Evolutionary conservation across 2,329 filamentous ascomycete species (phyloP), one percentile per base, ranked within the genome.

Genomic region (Zasmidium cellare): DNA sequence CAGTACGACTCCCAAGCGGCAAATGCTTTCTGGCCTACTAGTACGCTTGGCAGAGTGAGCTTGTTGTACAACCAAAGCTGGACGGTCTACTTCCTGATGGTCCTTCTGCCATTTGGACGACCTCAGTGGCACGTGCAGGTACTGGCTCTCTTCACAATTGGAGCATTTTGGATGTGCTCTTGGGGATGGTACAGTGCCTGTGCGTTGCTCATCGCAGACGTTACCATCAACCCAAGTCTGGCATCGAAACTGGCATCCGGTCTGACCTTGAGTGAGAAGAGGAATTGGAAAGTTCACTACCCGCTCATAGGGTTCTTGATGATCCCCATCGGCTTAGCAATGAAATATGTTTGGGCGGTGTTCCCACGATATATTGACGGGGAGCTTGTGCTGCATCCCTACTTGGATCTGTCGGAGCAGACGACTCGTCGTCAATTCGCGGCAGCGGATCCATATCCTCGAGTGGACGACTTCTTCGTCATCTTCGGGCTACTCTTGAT

Each of bases 51-150:
- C 76, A 74, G 73, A 9, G 62, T 79, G 24, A 76, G 72, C 5
- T 69, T 76, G 16, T 69, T 80, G 14, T 80, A 77, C 62, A 70
- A 73, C 53, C 78, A 80, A 58, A 60, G 55, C 54, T 80, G 77
- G 62, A 81, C 79, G 0, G 72, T 79, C 9, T 81, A 79, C 62
- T 78, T 79, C 68, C 71, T 76, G 3, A 79, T 79, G 77, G 66
- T 79, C 55, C 77, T 78, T 52, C 70, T 79, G 9, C 79, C 77
- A 3, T 77, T 72, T 65, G 78, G 76, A 1, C 71, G 77, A 16
- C 58, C 65, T 14, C 69, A 70, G 1, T 79, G 77, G 77, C 75
- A 77, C 41, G 64, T 77, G 2, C 73, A 75, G 56, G 62, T 59
- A 2, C 46, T 71, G 9, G 46, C 53, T 1, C 47, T 71, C 9